Evolutionary conservation across 768 basidiomycete species (phyloP).

Genomic region (Kwoniella newhampshirensis): DNA sequence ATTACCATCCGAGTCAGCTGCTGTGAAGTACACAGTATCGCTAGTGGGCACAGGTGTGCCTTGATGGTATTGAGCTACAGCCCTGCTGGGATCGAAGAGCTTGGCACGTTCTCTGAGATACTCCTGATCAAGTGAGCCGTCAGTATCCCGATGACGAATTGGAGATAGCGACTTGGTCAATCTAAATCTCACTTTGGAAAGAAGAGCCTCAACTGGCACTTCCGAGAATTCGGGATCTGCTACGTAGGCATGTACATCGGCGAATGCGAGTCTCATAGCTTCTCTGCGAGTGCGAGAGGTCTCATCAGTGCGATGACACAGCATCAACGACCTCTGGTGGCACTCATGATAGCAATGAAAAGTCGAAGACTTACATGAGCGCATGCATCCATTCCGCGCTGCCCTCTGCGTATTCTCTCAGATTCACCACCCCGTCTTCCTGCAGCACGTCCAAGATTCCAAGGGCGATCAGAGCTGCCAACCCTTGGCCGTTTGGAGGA

Average conservation of each 20-base stretch:
- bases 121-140: constrained; percentile 60
- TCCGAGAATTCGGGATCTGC: constrained; percentile 74
- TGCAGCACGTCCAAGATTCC: constrained; percentile 84
- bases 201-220: constrained; percentile 71
- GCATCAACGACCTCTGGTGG: too few relatives aligned
- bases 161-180: not conserved
- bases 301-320: too few relatives aligned
- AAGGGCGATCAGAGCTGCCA: constrained; percentile 82
- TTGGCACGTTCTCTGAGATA: constrained; percentile 75
- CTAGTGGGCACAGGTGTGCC: constrained; percentile 81
- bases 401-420: constrained; percentile 79
- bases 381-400: constrained; percentile 80
- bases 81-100: constrained; percentile 67
- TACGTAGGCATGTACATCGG: constrained; percentile 68
- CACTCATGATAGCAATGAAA: too few relatives aligned
- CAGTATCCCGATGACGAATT: constrained; percentile 1
- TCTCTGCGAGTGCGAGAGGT: too few relatives aligned
- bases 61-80: constrained; percentile 66
- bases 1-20: constrained; percentile 56
- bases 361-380: constrained; percentile 56
- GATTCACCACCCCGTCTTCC: constrained; percentile 65
- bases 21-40: constrained; percentile 89
- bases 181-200: constrained; percentile 66
- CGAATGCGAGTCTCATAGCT: constrained; percentile 59
- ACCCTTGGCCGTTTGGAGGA: constrained; percentile 62